phyloP scores from a whole-genome alignment of 2,329 filamentous ascomycete genomes.

The Aspergillus clavatus region DNA sequence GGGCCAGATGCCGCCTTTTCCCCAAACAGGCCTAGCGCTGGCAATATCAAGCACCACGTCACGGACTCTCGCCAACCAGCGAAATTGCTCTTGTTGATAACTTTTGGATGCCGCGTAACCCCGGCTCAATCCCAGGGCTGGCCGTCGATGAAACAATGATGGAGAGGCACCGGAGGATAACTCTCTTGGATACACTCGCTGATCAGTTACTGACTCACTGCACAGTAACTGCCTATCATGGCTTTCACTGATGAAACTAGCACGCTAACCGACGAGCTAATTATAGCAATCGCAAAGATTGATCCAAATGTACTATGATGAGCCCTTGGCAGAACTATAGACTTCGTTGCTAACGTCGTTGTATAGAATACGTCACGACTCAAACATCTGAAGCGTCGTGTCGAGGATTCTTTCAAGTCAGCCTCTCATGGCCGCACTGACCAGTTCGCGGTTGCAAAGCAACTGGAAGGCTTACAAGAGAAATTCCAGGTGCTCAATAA shows the following conservation, averaged over 20 bases:
- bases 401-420: constrained; percentile 32
- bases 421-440: constrained; percentile 61
- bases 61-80: not conserved
- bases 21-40: constrained; percentile 23
- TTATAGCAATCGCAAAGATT: constrained; percentile 56
- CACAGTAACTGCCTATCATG: constrained; percentile 50
- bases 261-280: constrained; percentile 64
- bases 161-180: not conserved
- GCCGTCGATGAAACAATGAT: not conserved
- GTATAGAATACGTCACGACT: constrained; percentile 27
- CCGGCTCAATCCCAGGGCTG: not conserved
- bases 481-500: constrained; percentile 76
- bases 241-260: constrained; percentile 63
- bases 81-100: not conserved
- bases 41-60: constrained; percentile 11
- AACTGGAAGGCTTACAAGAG: constrained; percentile 71
- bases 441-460: constrained; percentile 65
- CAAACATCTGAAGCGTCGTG: constrained; percentile 27
- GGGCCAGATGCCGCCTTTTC: constrained; percentile 18
- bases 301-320: constrained; percentile 42
- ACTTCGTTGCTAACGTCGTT: constrained; percentile 7
- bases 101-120: constrained; percentile 10
- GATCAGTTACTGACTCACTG: not conserved
- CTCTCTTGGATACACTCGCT: not conserved
- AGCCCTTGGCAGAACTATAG: not conserved